A percentile compares a stretch with the other conserved stretches of the same genome.
These are phyloP conservation scores for Ophiocytium majus DNA, from an alignment of 352 stramenopile genomes.

Conservation along the genomic window DNA sequence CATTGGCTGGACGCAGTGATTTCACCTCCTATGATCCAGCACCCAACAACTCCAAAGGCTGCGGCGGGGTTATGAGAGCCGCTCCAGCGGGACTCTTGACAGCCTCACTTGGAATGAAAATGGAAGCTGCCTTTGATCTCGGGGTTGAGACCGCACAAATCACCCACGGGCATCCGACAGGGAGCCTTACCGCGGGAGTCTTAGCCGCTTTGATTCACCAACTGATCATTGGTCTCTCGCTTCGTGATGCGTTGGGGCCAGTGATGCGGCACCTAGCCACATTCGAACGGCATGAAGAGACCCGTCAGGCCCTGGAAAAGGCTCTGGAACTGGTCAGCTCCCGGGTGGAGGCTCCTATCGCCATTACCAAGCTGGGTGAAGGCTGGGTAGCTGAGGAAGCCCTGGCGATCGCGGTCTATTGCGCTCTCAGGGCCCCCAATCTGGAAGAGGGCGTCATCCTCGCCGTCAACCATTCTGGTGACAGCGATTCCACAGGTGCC, in stretches of 20 bases:
- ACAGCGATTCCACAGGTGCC: slow-evolving; percentile 4
- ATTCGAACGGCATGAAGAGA: no score
- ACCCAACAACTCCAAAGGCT: not conserved
- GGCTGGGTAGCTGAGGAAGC: slow-evolving; percentile 1
- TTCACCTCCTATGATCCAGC: not conserved
- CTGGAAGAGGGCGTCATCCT: slow-evolving; percentile 4
- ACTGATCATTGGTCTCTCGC: not conserved
- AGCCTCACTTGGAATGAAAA: no score
- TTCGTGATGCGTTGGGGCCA: not conserved
- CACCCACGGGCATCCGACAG: not conserved
- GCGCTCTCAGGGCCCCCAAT: not conserved
- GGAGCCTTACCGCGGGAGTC: not conserved
- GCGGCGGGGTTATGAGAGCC: not conserved
- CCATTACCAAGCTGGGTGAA: not conserved
- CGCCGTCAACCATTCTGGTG: not conserved
- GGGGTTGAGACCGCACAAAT: not conserved
- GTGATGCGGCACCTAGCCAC: no score
- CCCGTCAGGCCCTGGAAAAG: not conserved
- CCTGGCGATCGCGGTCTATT: not conserved
- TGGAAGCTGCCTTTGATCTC: not conserved
- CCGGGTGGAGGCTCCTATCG: no score
- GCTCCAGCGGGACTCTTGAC: not conserved
- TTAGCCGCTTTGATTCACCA: not conserved
- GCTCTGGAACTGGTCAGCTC: not conserved
- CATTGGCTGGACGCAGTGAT: no score